Base-by-base conservation (phyloP, 2,329 filamentous ascomycete species). In the Colletotrichum noveboracense region DNA sequence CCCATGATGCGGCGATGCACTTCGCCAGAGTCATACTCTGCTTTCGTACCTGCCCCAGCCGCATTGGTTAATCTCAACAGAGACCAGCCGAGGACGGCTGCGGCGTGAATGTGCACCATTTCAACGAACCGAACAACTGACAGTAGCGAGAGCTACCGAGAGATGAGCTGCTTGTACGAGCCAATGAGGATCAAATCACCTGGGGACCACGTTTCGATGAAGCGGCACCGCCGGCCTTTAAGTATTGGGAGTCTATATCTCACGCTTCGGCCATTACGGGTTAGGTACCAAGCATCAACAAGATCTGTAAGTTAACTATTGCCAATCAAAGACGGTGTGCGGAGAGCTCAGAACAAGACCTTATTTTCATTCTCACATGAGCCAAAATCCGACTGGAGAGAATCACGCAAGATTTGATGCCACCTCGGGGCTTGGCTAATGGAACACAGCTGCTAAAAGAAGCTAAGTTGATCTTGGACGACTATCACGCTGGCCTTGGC, bases 1-100 rank as follows among this genome's bases (percentile, higher is more conserved):
- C 75, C 77, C 79, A 79, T 80, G 73, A 80, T 79, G 34, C 76
- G 67, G 52, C 76, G 68, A 65, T 80, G 79, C 16, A 80, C 78
- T 5, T 61, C 71, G 24, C 79, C 79, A 32, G 76, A 78, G 7
- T 66, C 78, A 48, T 80, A 80, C 71, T 80, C 71, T 4, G 66
- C 71, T 72, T 80, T 80, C 61, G 76, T 67, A 21, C 79, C 79
- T 52, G 78, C 79, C 66, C 78, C 79, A 24, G 78, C 79, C 14
- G 79, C 79, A 68, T 66, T 71, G 71, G 28, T 62, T 68, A 79
- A 34, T 74, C 78, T 77, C 4, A 76, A 69, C 66, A 80, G 65
- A 73, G 75, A 78, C 26, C 78, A 78, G 77, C 78, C 76, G 18
- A 80, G 13, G 24, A 77, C 69, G 76, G 73, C 76, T 13, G 64